Evolutionary conservation across 2,329 filamentous ascomycete genomes (phyloP).

Genomic region (Calonectria hongkongensis): DNA sequence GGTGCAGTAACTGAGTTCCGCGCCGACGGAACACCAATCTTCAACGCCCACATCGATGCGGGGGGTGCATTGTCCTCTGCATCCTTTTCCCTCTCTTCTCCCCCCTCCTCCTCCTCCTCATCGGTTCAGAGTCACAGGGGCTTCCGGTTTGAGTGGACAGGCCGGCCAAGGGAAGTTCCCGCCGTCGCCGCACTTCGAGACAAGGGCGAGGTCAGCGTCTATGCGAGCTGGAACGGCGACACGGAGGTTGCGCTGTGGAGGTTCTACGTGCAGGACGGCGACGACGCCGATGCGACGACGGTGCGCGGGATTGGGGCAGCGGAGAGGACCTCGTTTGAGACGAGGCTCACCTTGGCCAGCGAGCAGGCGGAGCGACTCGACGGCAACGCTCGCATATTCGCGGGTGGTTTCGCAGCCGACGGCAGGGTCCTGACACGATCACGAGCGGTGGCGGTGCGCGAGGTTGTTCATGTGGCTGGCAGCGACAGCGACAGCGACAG

Average conservation of each 20-base stretch:
- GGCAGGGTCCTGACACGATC: slow-evolving; percentile 35
- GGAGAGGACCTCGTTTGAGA: slow-evolving; percentile 37
- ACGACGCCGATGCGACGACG: slow-evolving; percentile 22
- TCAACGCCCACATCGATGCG: slow-evolving; percentile 69
- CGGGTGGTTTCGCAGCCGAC: slow-evolving; percentile 31
- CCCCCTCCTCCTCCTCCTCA: slow-evolving; percentile 24
- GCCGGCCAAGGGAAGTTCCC: slow-evolving; percentile 60
- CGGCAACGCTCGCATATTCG: slow-evolving; percentile 31
- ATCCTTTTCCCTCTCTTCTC: not conserved
- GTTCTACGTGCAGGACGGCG: slow-evolving; percentile 40
- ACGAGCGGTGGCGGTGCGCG: slow-evolving; percentile 19
- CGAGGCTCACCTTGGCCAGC: slow-evolving; percentile 25
- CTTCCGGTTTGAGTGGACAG: slow-evolving; percentile 73
- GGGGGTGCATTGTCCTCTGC: slow-evolving; percentile 36
- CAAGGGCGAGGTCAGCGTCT: slow-evolving; percentile 27
- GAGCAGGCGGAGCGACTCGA: slow-evolving; percentile 18
- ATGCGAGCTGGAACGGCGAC: slow-evolving; percentile 45
- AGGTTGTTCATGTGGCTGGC: slow-evolving; percentile 27
- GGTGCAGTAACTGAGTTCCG: slow-evolving; percentile 69
- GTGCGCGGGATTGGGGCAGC: slow-evolving; percentile 35
- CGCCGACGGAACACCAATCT: slow-evolving; percentile 67
- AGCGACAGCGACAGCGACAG: not conserved
- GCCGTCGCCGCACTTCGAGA: slow-evolving; percentile 50
- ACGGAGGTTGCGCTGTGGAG: slow-evolving; percentile 41
- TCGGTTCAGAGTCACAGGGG: slow-evolving; percentile 72